A percentile compares a stretch with the other conserved stretches of the same genome.
These are phyloP conservation scores for Epichloe scottii DNA, from an alignment of 2,329 filamentous ascomycete species.

Conservation along the genomic window DNA sequence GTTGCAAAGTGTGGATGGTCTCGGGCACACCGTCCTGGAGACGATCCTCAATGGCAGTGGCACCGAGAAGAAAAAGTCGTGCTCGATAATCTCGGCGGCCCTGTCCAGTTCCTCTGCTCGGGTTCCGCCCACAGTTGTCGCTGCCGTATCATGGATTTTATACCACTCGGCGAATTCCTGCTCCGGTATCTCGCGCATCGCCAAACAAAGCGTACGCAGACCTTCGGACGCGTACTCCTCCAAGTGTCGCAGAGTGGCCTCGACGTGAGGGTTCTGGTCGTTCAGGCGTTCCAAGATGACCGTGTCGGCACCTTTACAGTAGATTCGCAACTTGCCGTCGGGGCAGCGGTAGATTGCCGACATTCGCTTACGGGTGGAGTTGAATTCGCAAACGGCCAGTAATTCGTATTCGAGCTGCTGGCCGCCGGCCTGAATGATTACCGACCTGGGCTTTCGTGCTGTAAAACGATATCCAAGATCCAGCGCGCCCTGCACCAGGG, in stretches of 20 bases:
- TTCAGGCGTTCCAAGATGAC: constrained; percentile 88
- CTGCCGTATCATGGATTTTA: constrained; percentile 72
- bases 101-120: constrained; percentile 94
- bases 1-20: constrained; percentile 93
- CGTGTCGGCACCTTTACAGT: constrained; percentile 94
- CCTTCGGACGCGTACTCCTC: constrained; percentile 98
- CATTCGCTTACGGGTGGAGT: constrained; percentile 88
- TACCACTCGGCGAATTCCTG: constrained; percentile 82
- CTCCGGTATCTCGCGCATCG: constrained; percentile 86
- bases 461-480: constrained; percentile 79
- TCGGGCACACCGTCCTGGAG: constrained; percentile 96
- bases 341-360: constrained; percentile 94
- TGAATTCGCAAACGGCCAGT: constrained; percentile 96
- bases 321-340: constrained; percentile 86
- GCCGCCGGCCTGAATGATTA: constrained; percentile 69
- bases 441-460: constrained; percentile 77
- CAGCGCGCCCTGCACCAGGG: constrained; percentile 85
- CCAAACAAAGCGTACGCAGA: constrained; percentile 83
- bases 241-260: constrained; percentile 84
- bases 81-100: constrained; percentile 89
- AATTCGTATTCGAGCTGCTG: constrained; percentile 73
- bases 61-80: constrained; percentile 79
- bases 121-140: constrained; percentile 83
- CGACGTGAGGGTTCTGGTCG: constrained; percentile 72
- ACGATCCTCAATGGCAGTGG: constrained; percentile 93